Evolutionary conservation across 306 rosid species (phyloP).

Genomic region (Quercus ilex): DNA sequence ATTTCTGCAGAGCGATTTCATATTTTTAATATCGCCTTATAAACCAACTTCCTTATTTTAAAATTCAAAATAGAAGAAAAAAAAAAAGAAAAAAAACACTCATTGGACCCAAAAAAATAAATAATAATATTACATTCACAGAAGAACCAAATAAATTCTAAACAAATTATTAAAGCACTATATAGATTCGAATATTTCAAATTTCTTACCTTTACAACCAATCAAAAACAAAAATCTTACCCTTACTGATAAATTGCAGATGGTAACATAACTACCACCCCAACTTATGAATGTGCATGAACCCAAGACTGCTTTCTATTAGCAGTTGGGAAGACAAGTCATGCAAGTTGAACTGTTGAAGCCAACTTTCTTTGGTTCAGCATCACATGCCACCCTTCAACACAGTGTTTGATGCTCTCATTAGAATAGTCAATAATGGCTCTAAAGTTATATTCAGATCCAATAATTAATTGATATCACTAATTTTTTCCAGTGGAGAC

Average conservation of each 20-base stretch:
- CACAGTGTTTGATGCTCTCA: background rate
- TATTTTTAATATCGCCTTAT: background rate
- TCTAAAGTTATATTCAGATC: background rate
- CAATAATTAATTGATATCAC: background rate
- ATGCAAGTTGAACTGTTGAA: background rate
- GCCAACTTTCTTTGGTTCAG: background rate
- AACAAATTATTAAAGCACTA: background rate
- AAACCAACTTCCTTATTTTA: background rate
- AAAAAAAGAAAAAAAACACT: background rate
- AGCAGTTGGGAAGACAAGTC: background rate
- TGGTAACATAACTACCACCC: background rate
- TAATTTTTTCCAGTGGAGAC: too few species aligned
- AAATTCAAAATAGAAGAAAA: background rate
- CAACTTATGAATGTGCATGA: background rate
- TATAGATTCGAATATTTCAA: too few species aligned
- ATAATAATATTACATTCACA: background rate
- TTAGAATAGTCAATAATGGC: background rate
- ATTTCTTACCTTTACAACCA: too few species aligned
- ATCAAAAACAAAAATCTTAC: background rate
- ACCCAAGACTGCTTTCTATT: background rate
- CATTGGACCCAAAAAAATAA: background rate
- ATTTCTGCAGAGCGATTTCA: background rate
- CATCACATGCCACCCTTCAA: background rate
- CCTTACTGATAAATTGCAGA: background rate
- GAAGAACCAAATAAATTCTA: background rate